phyloP scores from a whole-genome alignment of 768 basidiomycete genomes.

The Auricularia auricula-judae region DNA sequence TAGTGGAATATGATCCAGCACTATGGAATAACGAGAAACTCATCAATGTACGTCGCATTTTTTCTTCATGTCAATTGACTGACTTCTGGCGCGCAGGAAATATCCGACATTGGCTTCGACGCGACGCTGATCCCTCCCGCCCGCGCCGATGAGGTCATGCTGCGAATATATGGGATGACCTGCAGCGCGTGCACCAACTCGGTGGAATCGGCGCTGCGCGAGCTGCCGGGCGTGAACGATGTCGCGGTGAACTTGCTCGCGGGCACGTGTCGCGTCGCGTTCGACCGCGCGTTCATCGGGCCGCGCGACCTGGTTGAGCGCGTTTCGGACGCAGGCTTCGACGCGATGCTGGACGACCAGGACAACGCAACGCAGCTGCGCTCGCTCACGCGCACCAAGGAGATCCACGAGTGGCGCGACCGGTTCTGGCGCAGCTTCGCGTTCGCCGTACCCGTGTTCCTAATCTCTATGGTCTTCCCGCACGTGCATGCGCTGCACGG shows the following conservation, averaged over 20 bases:
- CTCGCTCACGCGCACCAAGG: slow-evolving; percentile 80
- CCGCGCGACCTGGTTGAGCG: slow-evolving; percentile 83
- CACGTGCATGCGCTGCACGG: slow-evolving; percentile 49
- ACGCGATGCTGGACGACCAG: slow-evolving; percentile 75
- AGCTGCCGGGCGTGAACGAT: slow-evolving; percentile 60
- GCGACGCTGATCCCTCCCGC: slow-evolving; percentile 61
- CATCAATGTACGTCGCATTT: slow-evolving; percentile 43
- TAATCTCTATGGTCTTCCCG: slow-evolving; percentile 77
- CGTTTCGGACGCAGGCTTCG: slow-evolving; percentile 82
- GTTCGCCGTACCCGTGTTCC: slow-evolving; percentile 91
- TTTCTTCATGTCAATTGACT: neutral
- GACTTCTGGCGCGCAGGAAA: slow-evolving; percentile 46
- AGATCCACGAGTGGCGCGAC: slow-evolving; percentile 79
- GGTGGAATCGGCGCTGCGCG: slow-evolving; percentile 57
- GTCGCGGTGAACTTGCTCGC: slow-evolving; percentile 69
- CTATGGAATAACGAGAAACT: slow-evolving; percentile 78
- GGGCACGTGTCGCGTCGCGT: slow-evolving; percentile 62
- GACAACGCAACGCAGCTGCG: slow-evolving; percentile 74
- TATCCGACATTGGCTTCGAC: slow-evolving; percentile 88
- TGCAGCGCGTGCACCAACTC: slow-evolving; percentile 72
- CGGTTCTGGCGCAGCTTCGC: slow-evolving; percentile 62
- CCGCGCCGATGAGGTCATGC: slow-evolving; percentile 54
- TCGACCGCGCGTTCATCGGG: slow-evolving; percentile 61
- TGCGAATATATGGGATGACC: slow-evolving; percentile 88
- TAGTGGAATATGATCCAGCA: slow-evolving; percentile 78